Base-by-base conservation (phyloP, 2,329 filamentous ascomycete species). In the Aureobasidium sp. region DNA sequence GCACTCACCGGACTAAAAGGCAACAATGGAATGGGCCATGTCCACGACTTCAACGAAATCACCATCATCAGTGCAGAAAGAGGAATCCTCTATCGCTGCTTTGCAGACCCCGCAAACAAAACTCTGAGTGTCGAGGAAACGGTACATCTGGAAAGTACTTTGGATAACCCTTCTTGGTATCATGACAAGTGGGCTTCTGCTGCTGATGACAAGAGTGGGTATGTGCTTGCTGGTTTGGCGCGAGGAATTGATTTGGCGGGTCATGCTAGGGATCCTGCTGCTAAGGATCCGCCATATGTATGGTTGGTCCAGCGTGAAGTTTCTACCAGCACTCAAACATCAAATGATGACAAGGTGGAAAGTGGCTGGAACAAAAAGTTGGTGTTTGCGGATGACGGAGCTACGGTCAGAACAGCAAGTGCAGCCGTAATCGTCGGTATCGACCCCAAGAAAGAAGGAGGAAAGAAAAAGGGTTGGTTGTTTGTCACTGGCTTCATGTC, bases 81-180 rank as follows among this genome's bases (percentile, higher is more conserved):
- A 9, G 84, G 82, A 0, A 66, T 71, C 0, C 59, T 86, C n/a
- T 76, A 80, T 60, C 68, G 83, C 12, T 75, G 2, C 12, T 29
- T 47, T 15, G 24, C 48, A 7, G 31, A 48, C n/a, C 12, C 37
- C 5, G 3, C 27, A 3, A 49, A 49, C 40, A 27, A 68, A 45
- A 72, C 69, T 4, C 70, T 83, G 60, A 69, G 70, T 1, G 60
- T 85, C 6, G 65, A 70, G 9, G 77, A 81, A 3, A 69, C 70
- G 0, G 64, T 85, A 17, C 63, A 73, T 0, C 63, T 83, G 3
- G 77, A 81, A 39, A 74, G 74, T 1, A 66, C 74, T 3, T 71
- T 81, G 14, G 84, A 87, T 66, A 87, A 87, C 63, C 83, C 84
- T 0, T 79, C 70, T 66, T 86, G 80, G 69, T 87, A 82, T 66